Base-by-base conservation (phyloP, 1,284 basidiomycete genomes). In the Microbotryomycetes sp. region DNA sequence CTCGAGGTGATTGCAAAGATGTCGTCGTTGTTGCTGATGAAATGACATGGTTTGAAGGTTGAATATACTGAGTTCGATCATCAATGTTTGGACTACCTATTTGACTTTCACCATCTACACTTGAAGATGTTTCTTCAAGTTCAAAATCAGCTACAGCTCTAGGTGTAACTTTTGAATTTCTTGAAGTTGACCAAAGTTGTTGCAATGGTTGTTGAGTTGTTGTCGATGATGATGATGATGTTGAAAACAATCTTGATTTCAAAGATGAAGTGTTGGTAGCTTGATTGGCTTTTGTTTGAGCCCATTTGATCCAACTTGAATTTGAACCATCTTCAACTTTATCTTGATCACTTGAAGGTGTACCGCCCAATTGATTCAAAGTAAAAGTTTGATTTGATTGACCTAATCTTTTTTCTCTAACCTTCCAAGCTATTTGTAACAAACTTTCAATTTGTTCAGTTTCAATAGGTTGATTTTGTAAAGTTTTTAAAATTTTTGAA, bases 391-490 rank as follows among this genome's bases (percentile, higher is more conserved):
- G n/a, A 42, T 42, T 19, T 42, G 36, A 42, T 28, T 50, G 62
- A 6, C 67, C 64, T 15, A 60, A 36, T 1, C 67, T 57, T 2
- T 65, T 57, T 9, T 66, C 60, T 6, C 67, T 47, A 46, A 66
- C 58, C 19, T 66, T 56, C 65, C 62, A 63, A 0, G 67, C 67
- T 2, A 49, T 55, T 15, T 28, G 32, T 14, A 69, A 52, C 3
- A 69, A 58, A 23, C 29, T 46, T 49, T 69, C 67, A 57, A 69
- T 53, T 3, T 56, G 42, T 14, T 63, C 47, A 42, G 56, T 60
- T n/a, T 56, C 56, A 28, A 65, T 50, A 4, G 50, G 15, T 15
- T 59, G 62, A 1, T 58, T 26, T 9, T 69, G 67, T 3, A 69
- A 59, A 0, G 23, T 26, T 23, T 42, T 29, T 54, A 66, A 30